Base-by-base conservation (phyloP, 2,329 filamentous ascomycete species). In the Penicillium sclerotiorum region DNA sequence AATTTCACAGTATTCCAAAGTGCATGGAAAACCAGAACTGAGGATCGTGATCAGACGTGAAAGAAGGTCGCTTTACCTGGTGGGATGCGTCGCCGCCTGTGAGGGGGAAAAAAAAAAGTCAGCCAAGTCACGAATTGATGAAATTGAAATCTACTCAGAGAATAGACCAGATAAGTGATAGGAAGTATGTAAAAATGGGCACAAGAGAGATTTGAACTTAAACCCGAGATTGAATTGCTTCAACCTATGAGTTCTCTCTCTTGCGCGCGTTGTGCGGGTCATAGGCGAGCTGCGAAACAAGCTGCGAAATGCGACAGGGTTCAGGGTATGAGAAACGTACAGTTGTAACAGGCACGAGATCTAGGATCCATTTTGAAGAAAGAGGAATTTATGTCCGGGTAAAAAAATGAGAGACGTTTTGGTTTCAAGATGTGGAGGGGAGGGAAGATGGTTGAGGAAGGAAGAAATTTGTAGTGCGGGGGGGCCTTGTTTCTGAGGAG, bases 41-140 rank as follows among this genome's bases (percentile, higher is more conserved):
- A 32, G 28, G 15, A 32, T 13, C 4, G 15, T 5, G 25, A 28
- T 28, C 25, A 36, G 15, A 36, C 9, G 46, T 46, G 39, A 11
- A 36, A 48, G 18, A 32, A 25, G 35, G 46, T 36, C 56, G 47
- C 52, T 77, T 77, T 86, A 88, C 86, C 85, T 89, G 86, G 73
- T 90, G 88, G 64, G 82, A 83, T 60, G 82, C 79, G 72, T 87
- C 84, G 74, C 87, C 87, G 77, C 87, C 87, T 90, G 73, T 49
- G 52, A 43, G 57, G 47, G 50, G 33, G 39, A 38, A 63, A 52
- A 48, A 50, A 49, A 64, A 53, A 49, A 37, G 59, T 64, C 49
- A 64, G 62, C 53, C 42, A 52, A 52, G 46, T 22, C 22, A 23
- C 15, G 30, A 13, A n/a, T 6, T 32, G 25, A 25, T 23, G 45